Base-by-base conservation (phyloP, 208 protist genomes). In the Tritrichomonas foetus region DNA sequence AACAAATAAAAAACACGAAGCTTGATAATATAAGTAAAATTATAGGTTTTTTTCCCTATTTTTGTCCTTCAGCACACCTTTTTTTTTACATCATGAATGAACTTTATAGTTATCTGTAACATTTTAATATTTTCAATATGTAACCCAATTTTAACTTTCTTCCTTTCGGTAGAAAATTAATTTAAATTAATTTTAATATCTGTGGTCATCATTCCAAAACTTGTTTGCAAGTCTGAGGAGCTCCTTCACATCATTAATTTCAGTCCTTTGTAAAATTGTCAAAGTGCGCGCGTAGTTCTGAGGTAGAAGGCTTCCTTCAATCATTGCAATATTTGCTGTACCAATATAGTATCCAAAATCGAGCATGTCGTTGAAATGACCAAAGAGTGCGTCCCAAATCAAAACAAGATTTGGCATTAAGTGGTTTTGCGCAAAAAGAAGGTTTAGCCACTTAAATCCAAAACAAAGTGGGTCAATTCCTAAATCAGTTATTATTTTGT, bases 341-440 rank as follows among this genome's bases (percentile, higher is more conserved):
- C 47, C 41, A 20, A 89, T 30, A 57, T 89, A 89, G 27, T 89
- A 61, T 57, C 13, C 44, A 57, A 47, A 89, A 27, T 57, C 78
- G 2, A 89, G 20, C 25, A 89, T 44, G n/a, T 89, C 8, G 20
- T 89, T 5, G 39, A 89, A 89, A 57, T 89, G 78, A 53, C n/a
- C 47, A 89, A 89, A 89, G 33, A 89, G 57, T 27, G 41, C 44
- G 57, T 89, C 78, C 78, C 78, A 89, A 61, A 89, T 89, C 27
- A 89, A 39, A 13, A 89, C 13, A 8, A 89, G 36, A n/a, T 89
- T 89, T 14, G 44, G 20, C 25, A 89, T 53, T 22, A 47, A 30
- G 30, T 89, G 41, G 11, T 89, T 47, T 39, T 89, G 78, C 1
- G 78, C 78, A 57, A 89, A 89, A 11, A 89, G 3, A 1, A 89